Base-by-base conservation (phyloP, 495 filamentous ascomycete species). In the Bacidia gigantensis region DNA sequence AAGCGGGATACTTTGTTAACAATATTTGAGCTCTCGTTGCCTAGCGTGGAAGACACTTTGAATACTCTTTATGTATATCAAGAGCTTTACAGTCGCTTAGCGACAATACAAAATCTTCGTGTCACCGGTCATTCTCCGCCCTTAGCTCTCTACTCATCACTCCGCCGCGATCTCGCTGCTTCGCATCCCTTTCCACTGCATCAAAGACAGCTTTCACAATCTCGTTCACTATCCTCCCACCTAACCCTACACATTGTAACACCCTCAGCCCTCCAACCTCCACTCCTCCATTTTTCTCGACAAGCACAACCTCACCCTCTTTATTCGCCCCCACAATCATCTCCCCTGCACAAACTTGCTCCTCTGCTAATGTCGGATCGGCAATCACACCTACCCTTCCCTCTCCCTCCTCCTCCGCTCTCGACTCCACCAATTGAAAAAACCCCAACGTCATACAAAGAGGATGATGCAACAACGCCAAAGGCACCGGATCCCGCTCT, bases 291-390 rank as follows among this genome's bases (percentile, higher is more conserved):
- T 85, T 76, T 67, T 97, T 98, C 24, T 87, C 82, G 53, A 96
- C 74, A 68, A 89, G 85, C 61, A 89, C 95, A 20, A 96, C 77
- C 67, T 97, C 92, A 1, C 93, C 92, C 58, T 87, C 80, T 51
- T 80, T 76, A 65, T 97, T 97, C 63, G 95, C 70, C 11, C 82
- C 86, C 49, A 98, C 77, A 1, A 94, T 83, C 42, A 90, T 73
- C 61, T 87, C 86, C 17, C 84, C 89, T 35, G 89, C 83, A 2
- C 87, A 76, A 26, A 89, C 73, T 64, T 90, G 85, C 68, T 97
- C 90, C 65, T 98, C 92, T 53, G 83, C 69, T 57, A 82, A 71
- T 18, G 75, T 87, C 2, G 89, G 80, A 68, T 98, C 92, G 5
- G 90, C 53, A 26, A 95, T 62, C 51, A 83, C 72, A 3, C 75